Evolutionary conservation across 495 filamentous ascomycete species (phyloP), one percentile per base, ranked within the genome.

Genomic region (Neurospora sp.): DNA sequence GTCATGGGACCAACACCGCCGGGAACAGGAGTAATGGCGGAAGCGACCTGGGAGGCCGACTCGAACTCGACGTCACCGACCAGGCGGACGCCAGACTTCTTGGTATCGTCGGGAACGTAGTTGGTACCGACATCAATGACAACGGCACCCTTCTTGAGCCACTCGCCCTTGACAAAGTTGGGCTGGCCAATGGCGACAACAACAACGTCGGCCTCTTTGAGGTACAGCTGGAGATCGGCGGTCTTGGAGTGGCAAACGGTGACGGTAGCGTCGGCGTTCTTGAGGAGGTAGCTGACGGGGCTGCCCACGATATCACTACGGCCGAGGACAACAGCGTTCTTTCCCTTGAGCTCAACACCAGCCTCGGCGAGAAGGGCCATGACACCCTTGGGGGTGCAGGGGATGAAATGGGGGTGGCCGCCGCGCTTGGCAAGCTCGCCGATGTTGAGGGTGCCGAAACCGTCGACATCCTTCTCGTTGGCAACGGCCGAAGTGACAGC

Each of bases 41-140:
- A 97, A 27, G 94, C 96, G 66, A 97, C 91, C 77, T 96, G 86
- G 20, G 87, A 88, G 46, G 94, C 94, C 70, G 92, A 90, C 68
- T 95, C 93, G 76, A 90, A 98, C 73, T 98, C 93, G 20, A 99
- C 96, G 81, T 99, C 96, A 44, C 96, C 96, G 18, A 98, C 96
- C n/a, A 98, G 87, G 74, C 94, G 89, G 80, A 94, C 87, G 3
- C 96, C 96, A 20, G 94, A 97, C 83, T 98, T 98, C 82, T 92
- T 96, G 48, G 93, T 90, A n/a, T 89, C 87, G 79, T 99, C 96
- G n/a, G 91, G 88, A 75, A 98, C 90, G 85, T 93, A 98, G 84
- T 98, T 99, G 71, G 94, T 99, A 68, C 96, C 96, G 35, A 99
- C 96, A 80, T 99, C 96, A 79, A 99, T 97, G 37, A 99, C 94